phyloP scores from a whole-genome alignment of 2,329 filamentous ascomycete genomes.

The Colletotrichum falcatum region DNA sequence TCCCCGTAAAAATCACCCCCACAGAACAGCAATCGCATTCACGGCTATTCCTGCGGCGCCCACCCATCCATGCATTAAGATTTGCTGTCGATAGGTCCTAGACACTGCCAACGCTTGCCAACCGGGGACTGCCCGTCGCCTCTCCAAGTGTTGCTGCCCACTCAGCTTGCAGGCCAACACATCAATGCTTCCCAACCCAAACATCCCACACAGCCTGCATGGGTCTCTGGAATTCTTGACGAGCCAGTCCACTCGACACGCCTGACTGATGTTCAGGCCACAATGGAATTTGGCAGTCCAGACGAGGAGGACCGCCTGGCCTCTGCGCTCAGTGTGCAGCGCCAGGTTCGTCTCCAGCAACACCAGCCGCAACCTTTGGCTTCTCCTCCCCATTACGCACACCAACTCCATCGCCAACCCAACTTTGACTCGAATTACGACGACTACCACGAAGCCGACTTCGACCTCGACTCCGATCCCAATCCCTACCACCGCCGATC shows the following conservation, averaged over 20 bases:
- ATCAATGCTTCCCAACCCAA: slow-evolving; percentile 58
- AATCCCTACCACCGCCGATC: slow-evolving; percentile 44
- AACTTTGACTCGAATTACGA: slow-evolving; percentile 44
- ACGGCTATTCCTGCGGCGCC: slow-evolving; percentile 37
- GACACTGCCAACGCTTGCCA: slow-evolving; percentile 40
- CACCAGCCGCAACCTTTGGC: slow-evolving; percentile 33
- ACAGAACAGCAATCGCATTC: slow-evolving; percentile 39
- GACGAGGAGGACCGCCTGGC: slow-evolving; percentile 56
- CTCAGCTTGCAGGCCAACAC: slow-evolving; percentile 56
- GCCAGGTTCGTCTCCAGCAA: slow-evolving; percentile 46
- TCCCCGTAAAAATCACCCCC: slow-evolving; percentile 34
- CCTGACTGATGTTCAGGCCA: slow-evolving; percentile 60
- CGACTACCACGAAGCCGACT: slow-evolving; percentile 47
- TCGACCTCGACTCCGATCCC: slow-evolving; percentile 46
- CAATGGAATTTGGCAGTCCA: slow-evolving; percentile 62
- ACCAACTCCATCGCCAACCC: slow-evolving; percentile 44
- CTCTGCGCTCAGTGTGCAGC: slow-evolving; percentile 44
- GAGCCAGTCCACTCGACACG: slow-evolving; percentile 56
- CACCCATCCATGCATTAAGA: slow-evolving; percentile 40
- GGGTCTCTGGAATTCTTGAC: slow-evolving; percentile 56
- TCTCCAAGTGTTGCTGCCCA: slow-evolving; percentile 47
- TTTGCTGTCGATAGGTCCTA: slow-evolving; percentile 41
- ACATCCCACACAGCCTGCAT: slow-evolving; percentile 53
- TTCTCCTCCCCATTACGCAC: slow-evolving; percentile 45
- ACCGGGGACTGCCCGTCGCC: slow-evolving; percentile 41